phyloP scores from a whole-genome alignment of 257 asterid genomes.

The Dorcoceras hygrometricum region DNA sequence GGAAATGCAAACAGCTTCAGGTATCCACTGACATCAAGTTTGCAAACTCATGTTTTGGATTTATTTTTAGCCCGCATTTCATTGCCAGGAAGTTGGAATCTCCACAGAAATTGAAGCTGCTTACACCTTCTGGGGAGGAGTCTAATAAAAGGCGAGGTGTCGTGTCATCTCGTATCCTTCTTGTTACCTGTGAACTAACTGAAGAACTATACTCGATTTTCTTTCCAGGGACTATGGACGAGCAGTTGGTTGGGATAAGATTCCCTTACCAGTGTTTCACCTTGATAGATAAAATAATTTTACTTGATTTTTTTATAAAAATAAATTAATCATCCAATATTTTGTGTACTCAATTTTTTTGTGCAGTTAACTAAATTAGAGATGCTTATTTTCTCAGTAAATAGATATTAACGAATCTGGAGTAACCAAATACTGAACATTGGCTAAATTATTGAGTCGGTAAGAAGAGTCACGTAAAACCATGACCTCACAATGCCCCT shows the following conservation, averaged over 20 bases:
- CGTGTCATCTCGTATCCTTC: constrained; percentile 83
- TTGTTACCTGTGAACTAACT: constrained; percentile 20
- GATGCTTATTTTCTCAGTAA: background rate
- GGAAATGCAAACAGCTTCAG: constrained; percentile 54
- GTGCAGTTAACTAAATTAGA: background rate
- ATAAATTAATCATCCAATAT: background rate
- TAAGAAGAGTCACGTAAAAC: background rate
- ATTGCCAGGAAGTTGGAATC: constrained; percentile 60
- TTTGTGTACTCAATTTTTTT: too few relatives aligned
- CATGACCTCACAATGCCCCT: background rate
- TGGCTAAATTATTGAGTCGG: background rate
- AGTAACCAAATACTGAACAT: background rate
- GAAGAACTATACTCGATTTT: constrained; percentile 20
- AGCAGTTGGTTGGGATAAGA: constrained; percentile 19
- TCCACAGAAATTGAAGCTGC: constrained; percentile 67
- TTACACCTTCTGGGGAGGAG: constrained; percentile 70
- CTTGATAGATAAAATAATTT: constrained; percentile 2
- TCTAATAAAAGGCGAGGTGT: constrained; percentile 69
- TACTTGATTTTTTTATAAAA: constrained; percentile 8
- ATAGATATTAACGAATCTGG: background rate
- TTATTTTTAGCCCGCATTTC: constrained; percentile 26
- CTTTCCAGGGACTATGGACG: constrained; percentile 9
- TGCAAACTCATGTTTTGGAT: constrained; percentile 18
- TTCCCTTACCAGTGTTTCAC: background rate
- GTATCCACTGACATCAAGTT: constrained; percentile 36